Evolutionary conservation across 805 yeast species (phyloP).

Genomic region (Debaryomyces maramus): DNA sequence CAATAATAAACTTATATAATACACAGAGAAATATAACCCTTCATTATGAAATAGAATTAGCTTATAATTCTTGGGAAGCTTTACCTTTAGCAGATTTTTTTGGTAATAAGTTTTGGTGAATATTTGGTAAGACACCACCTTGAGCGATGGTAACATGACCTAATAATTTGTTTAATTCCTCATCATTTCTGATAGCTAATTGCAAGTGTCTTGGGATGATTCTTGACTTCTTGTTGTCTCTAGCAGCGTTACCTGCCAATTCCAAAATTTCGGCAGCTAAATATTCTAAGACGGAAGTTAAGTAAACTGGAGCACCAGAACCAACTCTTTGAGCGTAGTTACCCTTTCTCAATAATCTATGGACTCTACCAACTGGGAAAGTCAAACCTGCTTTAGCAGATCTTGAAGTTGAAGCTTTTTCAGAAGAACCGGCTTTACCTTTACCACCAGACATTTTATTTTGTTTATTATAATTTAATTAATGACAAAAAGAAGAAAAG

Average conservation of each 20-base stretch:
- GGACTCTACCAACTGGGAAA: constrained; percentile 53
- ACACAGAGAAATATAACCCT: constrained; percentile 17
- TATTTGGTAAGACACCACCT: constrained; percentile 56
- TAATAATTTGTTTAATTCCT: constrained; percentile 50
- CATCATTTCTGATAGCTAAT: constrained; percentile 54
- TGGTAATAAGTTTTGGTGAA: constrained; percentile 53
- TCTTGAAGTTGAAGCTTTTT: constrained; percentile 50
- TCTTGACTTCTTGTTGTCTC: constrained; percentile 54
- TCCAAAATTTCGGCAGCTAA: constrained; percentile 52
- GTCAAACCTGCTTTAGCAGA: constrained; percentile 51
- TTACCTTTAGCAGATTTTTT: constrained; percentile 52
- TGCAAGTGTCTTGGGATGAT: constrained; percentile 53
- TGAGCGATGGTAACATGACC: constrained; percentile 52
- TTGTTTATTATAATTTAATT: constrained; percentile 5
- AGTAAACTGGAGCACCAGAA: constrained; percentile 53
- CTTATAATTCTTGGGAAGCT: constrained; percentile 60
- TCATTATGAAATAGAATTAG: constrained; percentile 1
- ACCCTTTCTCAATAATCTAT: constrained; percentile 52
- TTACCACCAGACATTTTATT: constrained; percentile 35
- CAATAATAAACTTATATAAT: constrained; percentile 12
- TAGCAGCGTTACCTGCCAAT: constrained; percentile 54
- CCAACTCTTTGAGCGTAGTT: constrained; percentile 54
- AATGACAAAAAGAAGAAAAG: neutral
- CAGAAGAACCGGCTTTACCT: constrained; percentile 48
- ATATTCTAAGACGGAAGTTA: constrained; percentile 50